phyloP scores from a whole-genome alignment of 2,329 filamentous ascomycete genomes.

The Xylaria sp. region DNA sequence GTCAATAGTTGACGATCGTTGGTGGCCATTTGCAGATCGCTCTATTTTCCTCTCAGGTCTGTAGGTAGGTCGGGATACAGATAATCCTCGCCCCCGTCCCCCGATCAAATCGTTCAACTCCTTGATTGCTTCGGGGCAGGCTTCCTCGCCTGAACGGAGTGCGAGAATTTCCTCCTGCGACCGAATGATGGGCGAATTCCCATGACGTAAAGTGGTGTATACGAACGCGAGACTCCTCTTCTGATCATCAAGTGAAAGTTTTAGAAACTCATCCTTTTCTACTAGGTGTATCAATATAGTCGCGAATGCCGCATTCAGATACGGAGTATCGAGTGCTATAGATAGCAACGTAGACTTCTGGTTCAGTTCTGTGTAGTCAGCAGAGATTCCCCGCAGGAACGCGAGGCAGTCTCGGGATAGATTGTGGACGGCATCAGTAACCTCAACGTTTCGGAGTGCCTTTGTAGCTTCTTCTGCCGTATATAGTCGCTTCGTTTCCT shows the following conservation, averaged over 20 bases:
- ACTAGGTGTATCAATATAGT: constrained; percentile 30
- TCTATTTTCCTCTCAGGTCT: not conserved
- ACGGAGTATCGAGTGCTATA: not conserved
- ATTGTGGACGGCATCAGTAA: constrained; percentile 17
- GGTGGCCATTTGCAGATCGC: constrained; percentile 5
- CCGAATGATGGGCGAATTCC: constrained; percentile 29
- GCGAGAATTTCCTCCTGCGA: constrained; percentile 26
- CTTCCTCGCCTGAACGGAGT: constrained; percentile 20
- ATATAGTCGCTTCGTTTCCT: not conserved
- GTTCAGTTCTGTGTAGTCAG: constrained; percentile 4
- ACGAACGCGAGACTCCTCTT: constrained; percentile 30
- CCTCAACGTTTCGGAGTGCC: constrained; percentile 27
- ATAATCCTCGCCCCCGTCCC: not conserved
- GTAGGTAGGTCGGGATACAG: not conserved
- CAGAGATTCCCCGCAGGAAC: not conserved
- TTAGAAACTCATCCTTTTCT: constrained; percentile 29
- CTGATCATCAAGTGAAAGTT: constrained; percentile 33
- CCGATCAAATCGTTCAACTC: constrained; percentile 18
- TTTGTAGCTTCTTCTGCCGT: constrained; percentile 1
- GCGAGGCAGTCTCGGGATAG: constrained; percentile 29
- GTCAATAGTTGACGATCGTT: constrained; percentile 15
- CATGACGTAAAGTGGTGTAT: constrained; percentile 31
- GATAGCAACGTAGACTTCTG: not conserved
- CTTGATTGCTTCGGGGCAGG: constrained; percentile 31
- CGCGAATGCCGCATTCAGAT: constrained; percentile 14